These are phyloP conservation scores for Tuber magnatum DNA, from an alignment of 495 filamentous ascomycete species.

Conservation along the genomic window DNA sequence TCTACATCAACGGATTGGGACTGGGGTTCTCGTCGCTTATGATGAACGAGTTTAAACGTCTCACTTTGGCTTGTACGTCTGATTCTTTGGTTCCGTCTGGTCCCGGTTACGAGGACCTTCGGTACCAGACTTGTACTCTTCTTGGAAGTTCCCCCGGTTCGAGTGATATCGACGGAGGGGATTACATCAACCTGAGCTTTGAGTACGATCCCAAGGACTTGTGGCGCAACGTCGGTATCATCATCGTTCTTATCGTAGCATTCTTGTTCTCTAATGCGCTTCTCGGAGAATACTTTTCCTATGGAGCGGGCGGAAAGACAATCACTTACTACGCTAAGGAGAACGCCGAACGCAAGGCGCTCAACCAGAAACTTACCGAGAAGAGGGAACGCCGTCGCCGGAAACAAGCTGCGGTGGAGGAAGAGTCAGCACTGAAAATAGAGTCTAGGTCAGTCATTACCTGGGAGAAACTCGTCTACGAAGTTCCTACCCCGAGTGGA, in stretches of 20 bases:
- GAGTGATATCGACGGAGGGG: slow-evolving; percentile 51
- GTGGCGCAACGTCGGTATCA: slow-evolving; percentile 72
- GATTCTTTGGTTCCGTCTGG: slow-evolving; percentile 61
- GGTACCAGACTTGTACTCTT: slow-evolving; percentile 68
- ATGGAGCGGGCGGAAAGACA: slow-evolving; percentile 68
- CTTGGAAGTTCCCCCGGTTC: slow-evolving; percentile 59
- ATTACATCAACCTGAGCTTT: slow-evolving; percentile 58
- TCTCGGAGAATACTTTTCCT: slow-evolving; percentile 68
- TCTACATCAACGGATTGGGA: slow-evolving; percentile 71
- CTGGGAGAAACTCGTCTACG: slow-evolving; percentile 60
- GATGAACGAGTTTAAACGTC: slow-evolving; percentile 69
- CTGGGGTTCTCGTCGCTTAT: slow-evolving; percentile 67
- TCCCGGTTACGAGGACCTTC: slow-evolving; percentile 56
- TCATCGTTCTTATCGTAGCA: slow-evolving; percentile 58
- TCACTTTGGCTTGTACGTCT: slow-evolving; percentile 57
- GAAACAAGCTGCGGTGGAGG: slow-evolving; percentile 42
- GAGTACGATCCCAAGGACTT: slow-evolving; percentile 55
- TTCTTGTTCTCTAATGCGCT: slow-evolving; percentile 64
- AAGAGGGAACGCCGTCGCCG: slow-evolving; percentile 52
- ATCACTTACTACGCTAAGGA: slow-evolving; percentile 67
- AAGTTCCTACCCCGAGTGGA: slow-evolving; percentile 63
- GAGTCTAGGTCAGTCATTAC: slow-evolving; percentile 52
- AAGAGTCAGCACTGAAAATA: slow-evolving; percentile 55
- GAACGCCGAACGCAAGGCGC: slow-evolving; percentile 58
- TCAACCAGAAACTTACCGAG: slow-evolving; percentile 58